These are phyloP conservation scores for Ascochyta clinopodiicola DNA, from an alignment of 2,329 filamentous ascomycete species.

Conservation along the genomic window DNA sequence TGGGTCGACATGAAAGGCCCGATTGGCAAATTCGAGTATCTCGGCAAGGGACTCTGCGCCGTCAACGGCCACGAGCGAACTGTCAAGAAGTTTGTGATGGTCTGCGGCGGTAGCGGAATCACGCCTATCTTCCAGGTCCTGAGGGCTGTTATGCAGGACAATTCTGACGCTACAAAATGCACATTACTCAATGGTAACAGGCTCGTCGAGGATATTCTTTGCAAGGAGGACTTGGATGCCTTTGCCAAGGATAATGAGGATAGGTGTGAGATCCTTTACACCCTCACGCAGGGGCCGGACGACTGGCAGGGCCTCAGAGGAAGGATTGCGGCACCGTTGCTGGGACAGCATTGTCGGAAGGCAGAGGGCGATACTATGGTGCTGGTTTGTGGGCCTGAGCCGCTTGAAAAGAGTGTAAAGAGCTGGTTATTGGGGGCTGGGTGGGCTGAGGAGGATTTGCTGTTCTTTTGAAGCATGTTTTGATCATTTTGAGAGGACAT, in stretches of 20 bases:
- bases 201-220: constrained; percentile 80
- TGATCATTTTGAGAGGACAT: background rate
- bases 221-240: constrained; percentile 72
- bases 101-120: constrained; percentile 87
- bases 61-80: constrained; percentile 64
- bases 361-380: constrained; percentile 65
- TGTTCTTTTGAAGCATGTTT: constrained; percentile 70
- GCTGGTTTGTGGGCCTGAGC: constrained; percentile 78
- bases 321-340: constrained; percentile 67
- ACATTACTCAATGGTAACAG: constrained; percentile 81
- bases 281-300: constrained; percentile 68
- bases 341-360: constrained; percentile 62
- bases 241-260: constrained; percentile 62
- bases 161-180: constrained; percentile 69
- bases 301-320: constrained; percentile 74
- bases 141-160: constrained; percentile 72
- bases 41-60: constrained; percentile 68
- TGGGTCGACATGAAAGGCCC: constrained; percentile 79
- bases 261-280: constrained; percentile 71
- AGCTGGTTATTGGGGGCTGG: constrained; percentile 65
- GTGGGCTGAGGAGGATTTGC: constrained; percentile 74
- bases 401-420: constrained; percentile 73
- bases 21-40: constrained; percentile 83
- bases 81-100: constrained; percentile 79
- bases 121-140: constrained; percentile 91